Evolutionary conservation across 2,329 filamentous ascomycete genomes (phyloP).

Genomic region (Lecanosticta acicola): DNA sequence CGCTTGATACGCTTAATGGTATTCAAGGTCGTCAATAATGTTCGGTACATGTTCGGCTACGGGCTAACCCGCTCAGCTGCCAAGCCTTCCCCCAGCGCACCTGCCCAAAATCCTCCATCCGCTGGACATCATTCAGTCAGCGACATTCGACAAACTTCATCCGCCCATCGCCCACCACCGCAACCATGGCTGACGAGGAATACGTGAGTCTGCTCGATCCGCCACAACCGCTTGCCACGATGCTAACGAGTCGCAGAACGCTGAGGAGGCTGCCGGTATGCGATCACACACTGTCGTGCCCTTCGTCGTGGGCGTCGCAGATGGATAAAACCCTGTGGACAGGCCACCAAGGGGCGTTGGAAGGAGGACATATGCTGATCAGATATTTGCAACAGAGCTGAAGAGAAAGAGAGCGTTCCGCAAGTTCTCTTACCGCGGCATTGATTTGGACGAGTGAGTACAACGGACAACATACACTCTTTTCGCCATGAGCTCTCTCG

Average conservation of each 20-base stretch:
- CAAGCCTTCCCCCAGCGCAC: not conserved
- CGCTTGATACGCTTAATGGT: no score
- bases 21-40: no score
- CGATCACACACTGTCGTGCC: slow-evolving; percentile 20
- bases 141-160: slow-evolving; percentile 2
- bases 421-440: slow-evolving; percentile 99
- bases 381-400: slow-evolving; percentile 59
- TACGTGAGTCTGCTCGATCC: slow-evolving; percentile 62
- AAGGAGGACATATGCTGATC: slow-evolving; percentile 36
- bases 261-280: slow-evolving; percentile 86
- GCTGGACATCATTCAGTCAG: not conserved
- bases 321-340: slow-evolving; percentile 39
- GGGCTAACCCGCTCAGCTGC: not conserved
- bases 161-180: slow-evolving; percentile 40
- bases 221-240: slow-evolving; percentile 12
- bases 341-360: slow-evolving; percentile 38
- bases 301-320: slow-evolving; percentile 23
- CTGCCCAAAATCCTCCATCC: not conserved
- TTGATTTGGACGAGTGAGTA: slow-evolving; percentile 98
- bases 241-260: slow-evolving; percentile 59
- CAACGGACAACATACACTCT: slow-evolving; percentile 5
- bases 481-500: not conserved
- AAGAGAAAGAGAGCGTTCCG: slow-evolving; percentile 99
- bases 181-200: slow-evolving; percentile 74
- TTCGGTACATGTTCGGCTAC: not conserved